Conservation (phyloP, 179 eudicot genomes). For the Sideroxylon spinosum region DNA sequence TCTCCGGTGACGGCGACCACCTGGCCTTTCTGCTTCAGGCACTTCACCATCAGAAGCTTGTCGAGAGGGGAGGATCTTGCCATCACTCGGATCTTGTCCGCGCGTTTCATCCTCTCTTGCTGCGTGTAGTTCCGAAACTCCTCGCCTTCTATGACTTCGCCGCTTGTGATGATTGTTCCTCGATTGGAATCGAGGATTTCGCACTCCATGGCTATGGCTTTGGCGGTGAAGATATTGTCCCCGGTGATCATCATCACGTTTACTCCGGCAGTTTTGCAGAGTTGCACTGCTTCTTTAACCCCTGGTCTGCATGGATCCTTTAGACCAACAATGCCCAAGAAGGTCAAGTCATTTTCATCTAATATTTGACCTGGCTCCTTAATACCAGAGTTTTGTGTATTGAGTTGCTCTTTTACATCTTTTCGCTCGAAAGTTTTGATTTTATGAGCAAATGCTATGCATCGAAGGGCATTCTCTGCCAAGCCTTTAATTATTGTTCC, state of each 20-base stretch:
- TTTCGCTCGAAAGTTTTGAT: neutral
- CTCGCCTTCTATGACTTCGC: constrained; percentile 28
- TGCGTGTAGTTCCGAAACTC: constrained; percentile 31
- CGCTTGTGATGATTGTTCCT: neutral
- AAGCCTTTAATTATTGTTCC: constrained; percentile 18
- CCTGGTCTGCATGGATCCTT: constrained; percentile 44
- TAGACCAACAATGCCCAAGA: constrained; percentile 34
- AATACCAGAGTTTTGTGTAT: too few relatives aligned
- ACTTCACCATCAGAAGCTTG: constrained; percentile 40
- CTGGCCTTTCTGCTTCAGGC: constrained; percentile 42
- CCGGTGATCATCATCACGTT: constrained; percentile 40
- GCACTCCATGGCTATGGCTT: constrained; percentile 31
- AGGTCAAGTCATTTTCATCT: constrained; percentile 22
- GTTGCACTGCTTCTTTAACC: constrained; percentile 29
- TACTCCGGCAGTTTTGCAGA: constrained; percentile 34
- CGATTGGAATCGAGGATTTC: neutral
- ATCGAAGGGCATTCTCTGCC: constrained; percentile 36
- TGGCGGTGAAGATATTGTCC: constrained; percentile 38
- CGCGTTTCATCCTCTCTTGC: constrained; percentile 20
- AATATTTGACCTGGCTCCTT: neutral
- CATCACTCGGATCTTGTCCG: constrained; percentile 32
- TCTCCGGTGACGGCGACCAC: constrained; percentile 49
- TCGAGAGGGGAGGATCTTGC: constrained; percentile 46
- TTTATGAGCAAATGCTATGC: constrained; percentile 27
- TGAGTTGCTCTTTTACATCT: too few relatives aligned